Evolutionary conservation across 306 rosid species (phyloP).

Genomic region (Inga laurina): DNA sequence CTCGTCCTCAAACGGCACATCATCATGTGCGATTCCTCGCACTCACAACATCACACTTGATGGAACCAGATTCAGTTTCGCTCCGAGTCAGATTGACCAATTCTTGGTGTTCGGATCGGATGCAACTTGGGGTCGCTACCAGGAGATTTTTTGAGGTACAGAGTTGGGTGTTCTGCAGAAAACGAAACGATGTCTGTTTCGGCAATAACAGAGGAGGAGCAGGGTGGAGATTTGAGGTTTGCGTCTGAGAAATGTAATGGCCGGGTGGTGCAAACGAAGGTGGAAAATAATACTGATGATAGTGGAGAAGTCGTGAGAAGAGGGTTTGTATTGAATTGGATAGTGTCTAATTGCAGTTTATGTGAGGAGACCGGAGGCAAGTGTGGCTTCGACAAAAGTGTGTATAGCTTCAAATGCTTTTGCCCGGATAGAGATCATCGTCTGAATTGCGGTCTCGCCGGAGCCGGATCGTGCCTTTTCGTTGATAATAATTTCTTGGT

Average conservation of each 20-base stretch:
- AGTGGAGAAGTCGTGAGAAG: constrained; percentile 30
- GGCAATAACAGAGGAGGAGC: constrained; percentile 34
- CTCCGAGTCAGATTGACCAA: background rate
- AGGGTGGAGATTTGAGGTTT: background rate
- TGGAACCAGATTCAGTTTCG: background rate
- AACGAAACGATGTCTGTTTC: constrained; percentile 30
- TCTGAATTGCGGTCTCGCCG: constrained; percentile 35
- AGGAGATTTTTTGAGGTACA: background rate
- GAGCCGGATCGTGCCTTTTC: too few relatives aligned
- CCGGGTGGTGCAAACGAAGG: background rate
- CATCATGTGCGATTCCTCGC: background rate
- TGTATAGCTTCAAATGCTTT: constrained; percentile 37
- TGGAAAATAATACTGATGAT: background rate
- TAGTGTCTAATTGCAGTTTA: constrained; percentile 30
- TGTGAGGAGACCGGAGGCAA: constrained; percentile 40
- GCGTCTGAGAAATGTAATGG: constrained; percentile 23
- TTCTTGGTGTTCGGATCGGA: constrained; percentile 32
- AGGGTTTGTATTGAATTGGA: constrained; percentile 58
- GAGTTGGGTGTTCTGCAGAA: constrained; percentile 31
- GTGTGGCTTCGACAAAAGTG: constrained; percentile 38
- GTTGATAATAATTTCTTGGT: too few relatives aligned
- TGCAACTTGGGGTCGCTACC: constrained; percentile 29
- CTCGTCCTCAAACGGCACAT: background rate
- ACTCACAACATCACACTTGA: constrained; percentile 25
- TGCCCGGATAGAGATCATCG: constrained; percentile 59